Percentiles rank a stretch among this genome's conserved stretches.
These are phyloP conservation scores for Thelonectria discophora DNA, from an alignment of 2,329 filamentous ascomycete genomes.

Conservation along the genomic window DNA sequence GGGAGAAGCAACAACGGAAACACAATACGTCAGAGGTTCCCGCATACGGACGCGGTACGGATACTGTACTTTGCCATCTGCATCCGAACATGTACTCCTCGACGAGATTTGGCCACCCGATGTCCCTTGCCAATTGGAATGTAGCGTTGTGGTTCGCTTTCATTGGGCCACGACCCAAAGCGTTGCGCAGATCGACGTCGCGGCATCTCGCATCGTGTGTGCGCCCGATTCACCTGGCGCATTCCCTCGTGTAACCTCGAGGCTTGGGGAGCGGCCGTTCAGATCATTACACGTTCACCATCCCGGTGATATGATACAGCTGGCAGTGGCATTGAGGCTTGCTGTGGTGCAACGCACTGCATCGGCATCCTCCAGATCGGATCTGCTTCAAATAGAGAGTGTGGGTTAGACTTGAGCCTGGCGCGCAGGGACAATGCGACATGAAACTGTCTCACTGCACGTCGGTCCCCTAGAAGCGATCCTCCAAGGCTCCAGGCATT, in stretches of 20 bases:
- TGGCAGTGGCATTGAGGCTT: background rate
- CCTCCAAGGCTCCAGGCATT: background rate
- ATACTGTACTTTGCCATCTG: background rate
- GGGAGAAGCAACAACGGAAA: background rate
- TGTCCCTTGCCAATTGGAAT: slow-evolving; percentile 7
- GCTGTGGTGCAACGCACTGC: background rate
- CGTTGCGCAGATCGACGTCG: slow-evolving; percentile 31
- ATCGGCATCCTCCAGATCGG: background rate
- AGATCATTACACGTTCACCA: slow-evolving; percentile 5
- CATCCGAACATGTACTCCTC: background rate
- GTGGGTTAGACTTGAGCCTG: background rate
- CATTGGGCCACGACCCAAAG: slow-evolving; percentile 12
- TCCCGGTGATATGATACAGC: background rate
- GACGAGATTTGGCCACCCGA: background rate
- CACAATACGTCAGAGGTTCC: background rate
- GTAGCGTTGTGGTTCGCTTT: background rate
- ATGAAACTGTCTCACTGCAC: background rate
- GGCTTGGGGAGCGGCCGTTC: background rate
- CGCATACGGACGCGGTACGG: background rate
- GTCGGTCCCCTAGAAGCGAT: background rate
- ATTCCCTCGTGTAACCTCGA: slow-evolving; percentile 17
- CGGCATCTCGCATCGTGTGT: slow-evolving; percentile 32
- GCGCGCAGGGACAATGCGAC: background rate
- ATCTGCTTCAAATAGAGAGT: slow-evolving; percentile 1
- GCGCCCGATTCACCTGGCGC: slow-evolving; percentile 19